phyloP scores from a whole-genome alignment of 164 flowering plant genomes.

The Chimonanthus salicifolius region DNA sequence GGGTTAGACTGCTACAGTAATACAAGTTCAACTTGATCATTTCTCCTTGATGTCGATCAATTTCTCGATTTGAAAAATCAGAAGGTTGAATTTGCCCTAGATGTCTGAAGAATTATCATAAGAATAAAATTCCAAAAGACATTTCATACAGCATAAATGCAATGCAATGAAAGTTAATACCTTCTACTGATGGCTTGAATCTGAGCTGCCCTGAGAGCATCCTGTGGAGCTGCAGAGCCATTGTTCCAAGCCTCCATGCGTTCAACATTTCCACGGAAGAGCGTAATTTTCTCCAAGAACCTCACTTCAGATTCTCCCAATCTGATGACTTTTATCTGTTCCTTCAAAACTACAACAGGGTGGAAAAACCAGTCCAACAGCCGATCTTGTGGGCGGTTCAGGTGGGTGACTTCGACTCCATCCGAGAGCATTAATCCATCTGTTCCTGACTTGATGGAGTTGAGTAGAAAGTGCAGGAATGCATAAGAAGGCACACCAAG shows the following conservation, averaged over 20 bases:
- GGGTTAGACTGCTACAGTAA: too few relatives aligned
- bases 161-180: constrained; percentile 26
- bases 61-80: not conserved
- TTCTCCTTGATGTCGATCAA: not conserved
- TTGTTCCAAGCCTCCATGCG: constrained; percentile 69
- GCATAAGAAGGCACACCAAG: constrained; percentile 69
- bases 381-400: constrained; percentile 76
- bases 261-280: constrained; percentile 40
- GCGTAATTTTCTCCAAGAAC: constrained; percentile 57
- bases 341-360: constrained; percentile 72
- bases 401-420: constrained; percentile 54
- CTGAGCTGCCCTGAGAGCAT: constrained; percentile 75
- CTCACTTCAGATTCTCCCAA: constrained; percentile 49
- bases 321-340: constrained; percentile 61
- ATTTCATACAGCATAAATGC: not conserved
- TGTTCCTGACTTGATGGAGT: constrained; percentile 64
- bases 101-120: not conserved
- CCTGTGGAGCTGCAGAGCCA: constrained; percentile 46
- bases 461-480: constrained; percentile 40
- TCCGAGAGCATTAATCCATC: constrained; percentile 56
- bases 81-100: not conserved
- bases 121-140: not conserved
- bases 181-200: constrained; percentile 87
- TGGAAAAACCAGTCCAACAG: constrained; percentile 85
- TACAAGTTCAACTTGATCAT: too few relatives aligned